A percentile compares a stretch with the other conserved stretches of the same genome.
These are phyloP conservation scores for Plectosphaerella cucumerina DNA, from an alignment of 2,329 filamentous ascomycete species.

Conservation along the genomic window DNA sequence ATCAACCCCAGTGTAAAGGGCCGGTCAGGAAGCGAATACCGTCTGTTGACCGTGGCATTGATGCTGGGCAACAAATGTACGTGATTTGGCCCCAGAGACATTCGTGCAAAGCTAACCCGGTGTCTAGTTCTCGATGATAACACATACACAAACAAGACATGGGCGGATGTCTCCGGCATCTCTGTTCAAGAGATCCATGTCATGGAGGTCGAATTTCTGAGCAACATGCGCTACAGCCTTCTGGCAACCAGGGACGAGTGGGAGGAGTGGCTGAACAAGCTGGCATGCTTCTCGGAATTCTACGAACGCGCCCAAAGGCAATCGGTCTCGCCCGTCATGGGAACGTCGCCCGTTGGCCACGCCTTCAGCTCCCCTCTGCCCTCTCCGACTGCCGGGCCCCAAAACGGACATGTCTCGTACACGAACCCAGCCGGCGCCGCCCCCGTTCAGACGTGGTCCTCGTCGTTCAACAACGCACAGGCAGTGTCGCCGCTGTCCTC, in stretches of 20 bases:
- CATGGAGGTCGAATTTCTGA: constrained; percentile 99
- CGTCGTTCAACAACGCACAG: constrained; percentile 31
- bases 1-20: constrained; percentile 86
- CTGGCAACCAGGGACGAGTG: constrained; percentile 83
- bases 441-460: constrained; percentile 24
- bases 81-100: constrained; percentile 19
- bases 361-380: constrained; percentile 40
- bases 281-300: constrained; percentile 79
- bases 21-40: constrained; percentile 88
- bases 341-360: constrained; percentile 34
- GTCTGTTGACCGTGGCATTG: constrained; percentile 85
- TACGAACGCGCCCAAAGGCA: constrained; percentile 63
- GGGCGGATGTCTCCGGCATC: constrained; percentile 96
- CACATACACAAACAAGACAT: constrained; percentile 99
- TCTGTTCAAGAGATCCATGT: constrained; percentile 93
- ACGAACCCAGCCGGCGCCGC: background rate
- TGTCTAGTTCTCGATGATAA: constrained; percentile 84
- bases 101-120: background rate
- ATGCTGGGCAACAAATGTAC: constrained; percentile 97
- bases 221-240: constrained; percentile 95
- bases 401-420: constrained; percentile 5
- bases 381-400: constrained; percentile 40
- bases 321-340: constrained; percentile 30
- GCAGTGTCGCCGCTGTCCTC: constrained; percentile 43
- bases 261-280: constrained; percentile 79